These are phyloP conservation scores for Fraxinus sp. DNA, from an alignment of 305 asterid species.

Conservation along the genomic window DNA sequence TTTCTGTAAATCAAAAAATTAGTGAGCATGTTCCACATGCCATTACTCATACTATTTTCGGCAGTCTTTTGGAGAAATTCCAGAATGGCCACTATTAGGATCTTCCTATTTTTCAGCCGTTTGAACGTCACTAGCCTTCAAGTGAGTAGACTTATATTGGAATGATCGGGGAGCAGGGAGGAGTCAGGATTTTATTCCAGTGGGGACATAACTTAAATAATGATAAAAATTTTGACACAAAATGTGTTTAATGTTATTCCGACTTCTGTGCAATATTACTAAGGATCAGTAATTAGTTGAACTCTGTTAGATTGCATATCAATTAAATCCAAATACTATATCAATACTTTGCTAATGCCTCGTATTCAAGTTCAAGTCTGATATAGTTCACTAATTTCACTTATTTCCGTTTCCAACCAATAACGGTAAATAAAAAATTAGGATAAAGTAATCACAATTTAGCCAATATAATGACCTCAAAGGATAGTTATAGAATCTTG, in stretches of 20 bases:
- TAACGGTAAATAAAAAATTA: background rate
- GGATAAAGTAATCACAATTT: background rate
- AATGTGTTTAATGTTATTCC: background rate
- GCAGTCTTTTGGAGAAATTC: background rate
- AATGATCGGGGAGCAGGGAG: background rate
- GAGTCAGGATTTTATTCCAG: background rate
- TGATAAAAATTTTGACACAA: no score
- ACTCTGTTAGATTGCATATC: background rate
- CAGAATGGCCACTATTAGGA: background rate
- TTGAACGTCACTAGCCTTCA: background rate
- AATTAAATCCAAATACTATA: background rate
- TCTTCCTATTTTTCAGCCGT: background rate
- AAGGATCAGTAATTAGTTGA: background rate
- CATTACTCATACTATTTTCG: background rate
- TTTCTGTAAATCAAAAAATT: background rate
- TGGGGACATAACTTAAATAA: background rate
- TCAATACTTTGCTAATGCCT: background rate
- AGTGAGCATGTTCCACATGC: background rate
- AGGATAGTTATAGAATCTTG: background rate
- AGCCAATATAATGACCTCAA: background rate
- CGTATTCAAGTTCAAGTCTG: background rate
- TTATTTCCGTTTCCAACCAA: background rate
- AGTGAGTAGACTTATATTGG: background rate
- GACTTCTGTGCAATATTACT: background rate
- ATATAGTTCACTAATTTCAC: background rate